phyloP scores from a whole-genome alignment of 2,329 filamentous ascomycete species.

The Chrysosporium keratinophilum region DNA sequence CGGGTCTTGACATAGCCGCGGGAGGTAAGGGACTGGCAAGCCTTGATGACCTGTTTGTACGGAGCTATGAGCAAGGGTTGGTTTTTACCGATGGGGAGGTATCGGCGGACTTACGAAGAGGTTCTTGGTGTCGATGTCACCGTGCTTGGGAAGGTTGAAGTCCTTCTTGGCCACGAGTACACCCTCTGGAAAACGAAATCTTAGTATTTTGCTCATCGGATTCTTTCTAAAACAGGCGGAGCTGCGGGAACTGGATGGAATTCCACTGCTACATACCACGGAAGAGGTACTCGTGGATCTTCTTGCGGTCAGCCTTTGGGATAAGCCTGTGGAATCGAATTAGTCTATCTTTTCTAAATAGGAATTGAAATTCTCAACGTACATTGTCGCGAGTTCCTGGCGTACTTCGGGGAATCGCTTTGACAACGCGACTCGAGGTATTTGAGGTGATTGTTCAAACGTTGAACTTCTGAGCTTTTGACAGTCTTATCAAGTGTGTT shows the following conservation, averaged over 20 bases:
- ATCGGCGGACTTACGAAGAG: conserved; percentile 55
- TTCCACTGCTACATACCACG: conserved; percentile 48
- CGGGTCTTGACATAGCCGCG: conserved; percentile 99
- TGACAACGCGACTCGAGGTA: conserved; percentile 32
- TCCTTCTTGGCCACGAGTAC: conserved; percentile 98
- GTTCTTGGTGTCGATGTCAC: conserved; percentile 99
- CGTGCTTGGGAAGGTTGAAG: conserved; percentile 96
- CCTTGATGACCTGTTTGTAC: conserved; percentile 68
- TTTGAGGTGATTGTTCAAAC: background rate
- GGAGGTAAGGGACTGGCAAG: conserved; percentile 93
- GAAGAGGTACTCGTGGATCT: conserved; percentile 99
- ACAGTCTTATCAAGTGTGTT: conserved; percentile 9
- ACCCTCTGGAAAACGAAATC: conserved; percentile 44
- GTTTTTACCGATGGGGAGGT: background rate
- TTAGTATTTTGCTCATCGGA: conserved; percentile 5
- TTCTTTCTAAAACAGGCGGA: background rate
- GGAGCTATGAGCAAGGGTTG: background rate
- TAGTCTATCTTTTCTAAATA: background rate
- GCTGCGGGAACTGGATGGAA: background rate
- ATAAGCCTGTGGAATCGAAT: conserved; percentile 61
- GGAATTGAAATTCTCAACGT: conserved; percentile 17
- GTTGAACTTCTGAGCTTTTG: conserved; percentile 2
- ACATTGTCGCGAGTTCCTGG: conserved; percentile 47
- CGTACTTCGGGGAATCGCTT: conserved; percentile 45
- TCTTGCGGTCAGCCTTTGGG: conserved; percentile 99